phyloP scores from a whole-genome alignment of 108 stramenopile species.

The Cyclotella cryptica region DNA sequence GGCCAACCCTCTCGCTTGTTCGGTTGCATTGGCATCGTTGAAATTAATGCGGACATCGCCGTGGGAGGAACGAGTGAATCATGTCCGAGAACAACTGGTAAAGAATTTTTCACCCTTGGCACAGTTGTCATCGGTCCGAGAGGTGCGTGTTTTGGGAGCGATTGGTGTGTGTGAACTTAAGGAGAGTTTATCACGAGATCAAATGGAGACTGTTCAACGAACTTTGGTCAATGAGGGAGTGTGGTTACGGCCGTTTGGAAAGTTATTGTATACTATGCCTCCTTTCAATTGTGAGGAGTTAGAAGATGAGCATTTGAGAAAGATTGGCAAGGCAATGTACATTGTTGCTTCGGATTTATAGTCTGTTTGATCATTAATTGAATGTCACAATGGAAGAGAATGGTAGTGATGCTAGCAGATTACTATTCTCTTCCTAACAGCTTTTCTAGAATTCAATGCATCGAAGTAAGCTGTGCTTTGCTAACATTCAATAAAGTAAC shows the following conservation, averaged over 20 bases:
- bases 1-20: constrained; percentile 85
- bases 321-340: constrained; percentile 61
- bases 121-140: constrained; percentile 64
- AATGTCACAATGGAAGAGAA: no score
- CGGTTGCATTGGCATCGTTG: constrained; percentile 73
- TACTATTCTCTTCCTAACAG: no score
- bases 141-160: constrained; percentile 87
- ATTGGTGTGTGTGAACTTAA: constrained; percentile 88
- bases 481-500: no score
- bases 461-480: no score
- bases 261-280: constrained; percentile 88
- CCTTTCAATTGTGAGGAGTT: constrained; percentile 69
- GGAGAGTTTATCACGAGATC: constrained; percentile 61
- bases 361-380: no score
- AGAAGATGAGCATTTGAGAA: constrained; percentile 50
- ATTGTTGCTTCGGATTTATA: constrained; percentile 30
- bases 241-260: constrained; percentile 87
- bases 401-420: no score
- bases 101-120: constrained; percentile 59
- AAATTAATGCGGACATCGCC: constrained; percentile 59
- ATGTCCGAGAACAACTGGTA: constrained; percentile 61
- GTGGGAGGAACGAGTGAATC: constrained; percentile 59
- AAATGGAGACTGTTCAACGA: constrained; percentile 63
- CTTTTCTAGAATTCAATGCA: no score
- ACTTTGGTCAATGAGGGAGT: constrained; percentile 72